These are phyloP conservation scores for Cyclostephanos invisitatus DNA, from an alignment of 108 stramenopile species.

Conservation along the genomic window DNA sequence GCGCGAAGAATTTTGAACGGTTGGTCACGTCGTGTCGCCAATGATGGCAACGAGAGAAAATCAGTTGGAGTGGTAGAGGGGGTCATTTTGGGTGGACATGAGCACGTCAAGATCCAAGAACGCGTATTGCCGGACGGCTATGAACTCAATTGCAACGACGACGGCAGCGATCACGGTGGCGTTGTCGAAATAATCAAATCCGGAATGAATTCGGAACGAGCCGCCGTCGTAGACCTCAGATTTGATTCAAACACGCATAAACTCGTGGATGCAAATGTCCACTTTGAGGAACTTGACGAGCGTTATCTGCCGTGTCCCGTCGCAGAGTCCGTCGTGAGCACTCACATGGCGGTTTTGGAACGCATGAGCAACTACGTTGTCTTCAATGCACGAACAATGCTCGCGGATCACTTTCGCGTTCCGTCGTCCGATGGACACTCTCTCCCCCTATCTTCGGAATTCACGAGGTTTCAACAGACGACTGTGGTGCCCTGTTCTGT, in stretches of 20 bases:
- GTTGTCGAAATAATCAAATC: conserved; percentile 64
- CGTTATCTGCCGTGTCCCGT: conserved; percentile 44
- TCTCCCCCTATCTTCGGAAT: conserved; percentile 54
- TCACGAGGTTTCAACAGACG: conserved; percentile 67
- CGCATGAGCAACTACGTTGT: conserved; percentile 62
- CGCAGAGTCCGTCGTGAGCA: conserved; percentile 56
- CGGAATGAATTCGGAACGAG: conserved; percentile 63
- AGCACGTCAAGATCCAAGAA: conserved; percentile 67
- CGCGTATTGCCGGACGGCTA: conserved; percentile 22
- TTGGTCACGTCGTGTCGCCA: not conserved
- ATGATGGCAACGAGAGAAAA: not conserved
- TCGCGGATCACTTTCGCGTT: conserved; percentile 30
- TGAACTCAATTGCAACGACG: not conserved
- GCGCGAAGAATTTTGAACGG: conserved; percentile 45
- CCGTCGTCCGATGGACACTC: conserved; percentile 19
- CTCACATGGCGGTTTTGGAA: conserved; percentile 54
- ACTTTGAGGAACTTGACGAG: conserved; percentile 49
- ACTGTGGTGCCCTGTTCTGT: conserved; percentile 67
- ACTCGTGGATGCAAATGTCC: conserved; percentile 25
- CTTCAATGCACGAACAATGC: conserved; percentile 45
- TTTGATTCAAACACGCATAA: conserved; percentile 42
- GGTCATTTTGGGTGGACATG: conserved; percentile 83
- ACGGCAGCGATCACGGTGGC: conserved; percentile 1
- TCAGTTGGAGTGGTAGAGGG: conserved; percentile 15
- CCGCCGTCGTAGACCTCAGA: conserved; percentile 65